Percentiles rank a stretch among this genome's conserved stretches.
phyloP scores from a whole-genome alignment of 805 yeast species.

The Tetrapisispora iriomotensis region DNA sequence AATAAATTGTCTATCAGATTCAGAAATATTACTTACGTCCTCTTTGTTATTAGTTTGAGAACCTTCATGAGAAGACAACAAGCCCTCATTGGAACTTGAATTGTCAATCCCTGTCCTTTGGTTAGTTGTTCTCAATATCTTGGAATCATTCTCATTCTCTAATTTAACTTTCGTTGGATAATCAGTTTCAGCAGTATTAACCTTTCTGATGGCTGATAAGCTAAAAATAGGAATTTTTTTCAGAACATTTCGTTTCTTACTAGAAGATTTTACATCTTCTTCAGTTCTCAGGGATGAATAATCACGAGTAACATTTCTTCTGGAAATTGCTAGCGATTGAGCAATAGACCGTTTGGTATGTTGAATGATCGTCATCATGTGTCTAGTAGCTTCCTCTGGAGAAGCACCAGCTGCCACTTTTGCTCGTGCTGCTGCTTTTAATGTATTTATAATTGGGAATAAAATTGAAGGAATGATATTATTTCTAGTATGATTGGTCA shows the following conservation, averaged over 20 bases:
- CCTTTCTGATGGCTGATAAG: constrained; percentile 12
- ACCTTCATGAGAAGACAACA: too few species aligned
- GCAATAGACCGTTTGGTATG: constrained; percentile 26
- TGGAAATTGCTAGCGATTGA: constrained; percentile 14
- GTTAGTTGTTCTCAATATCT: background rate
- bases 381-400: constrained; percentile 25
- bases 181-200: constrained; percentile 1
- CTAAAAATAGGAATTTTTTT: constrained; percentile 20
- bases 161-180: background rate
- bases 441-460: constrained; percentile 25
- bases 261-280: constrained; percentile 5
- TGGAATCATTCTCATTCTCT: background rate
- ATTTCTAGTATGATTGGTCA: constrained; percentile 10
- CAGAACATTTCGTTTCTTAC: constrained; percentile 2
- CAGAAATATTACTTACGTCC: too few species aligned
- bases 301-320: constrained; percentile 6
- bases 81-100: too few species aligned
- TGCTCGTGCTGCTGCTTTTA: constrained; percentile 28
- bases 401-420: constrained; percentile 28
- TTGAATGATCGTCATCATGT: constrained; percentile 22
- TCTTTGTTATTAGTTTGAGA: too few species aligned
- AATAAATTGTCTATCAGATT: too few species aligned
- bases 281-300: constrained; percentile 7
- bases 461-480: constrained; percentile 21
- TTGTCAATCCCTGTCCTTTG: background rate